Evolutionary conservation across 306 rosid genomes (phyloP).

Genomic region (Quercus mongolica): DNA sequence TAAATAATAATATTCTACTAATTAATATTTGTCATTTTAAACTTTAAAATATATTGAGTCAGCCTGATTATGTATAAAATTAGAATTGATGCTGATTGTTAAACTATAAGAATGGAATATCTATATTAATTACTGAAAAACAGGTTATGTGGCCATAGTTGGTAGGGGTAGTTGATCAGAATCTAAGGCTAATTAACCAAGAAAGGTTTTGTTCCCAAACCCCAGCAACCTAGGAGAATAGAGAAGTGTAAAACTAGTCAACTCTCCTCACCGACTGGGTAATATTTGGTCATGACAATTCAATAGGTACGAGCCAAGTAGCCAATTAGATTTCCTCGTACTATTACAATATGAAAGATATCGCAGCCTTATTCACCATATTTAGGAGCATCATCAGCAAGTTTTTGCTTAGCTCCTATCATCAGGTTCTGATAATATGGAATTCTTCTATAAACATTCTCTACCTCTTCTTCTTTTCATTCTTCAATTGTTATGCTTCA

Average conservation of each 20-base stretch:
- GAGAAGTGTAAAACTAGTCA: not conserved
- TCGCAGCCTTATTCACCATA: not conserved
- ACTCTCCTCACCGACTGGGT: not conserved
- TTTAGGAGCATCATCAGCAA: not conserved
- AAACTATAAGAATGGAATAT: no score
- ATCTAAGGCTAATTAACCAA: not conserved
- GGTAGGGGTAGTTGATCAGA: slow-evolving; percentile 21
- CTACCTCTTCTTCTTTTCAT: slow-evolving; percentile 10
- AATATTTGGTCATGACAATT: not conserved
- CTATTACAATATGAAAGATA: not conserved
- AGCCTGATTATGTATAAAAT: no score
- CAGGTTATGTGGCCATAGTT: no score
- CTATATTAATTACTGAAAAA: no score
- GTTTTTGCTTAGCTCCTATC: not conserved
- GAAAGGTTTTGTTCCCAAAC: slow-evolving; percentile 33
- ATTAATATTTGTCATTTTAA: no score
- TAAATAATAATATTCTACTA: no score
- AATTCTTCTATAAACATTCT: not conserved
- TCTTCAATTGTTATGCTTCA: slow-evolving; percentile 12
- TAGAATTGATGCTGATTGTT: no score
- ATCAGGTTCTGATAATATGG: slow-evolving; percentile 12
- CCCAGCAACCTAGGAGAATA: not conserved
- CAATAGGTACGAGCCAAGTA: no score
- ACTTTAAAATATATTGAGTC: no score
- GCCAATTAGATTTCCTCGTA: not conserved